A percentile compares a stretch with the other conserved stretches of the same genome.
These are phyloP conservation scores for Camelina laxa DNA, from an alignment of 345 rosid species.

Conservation along the genomic window DNA sequence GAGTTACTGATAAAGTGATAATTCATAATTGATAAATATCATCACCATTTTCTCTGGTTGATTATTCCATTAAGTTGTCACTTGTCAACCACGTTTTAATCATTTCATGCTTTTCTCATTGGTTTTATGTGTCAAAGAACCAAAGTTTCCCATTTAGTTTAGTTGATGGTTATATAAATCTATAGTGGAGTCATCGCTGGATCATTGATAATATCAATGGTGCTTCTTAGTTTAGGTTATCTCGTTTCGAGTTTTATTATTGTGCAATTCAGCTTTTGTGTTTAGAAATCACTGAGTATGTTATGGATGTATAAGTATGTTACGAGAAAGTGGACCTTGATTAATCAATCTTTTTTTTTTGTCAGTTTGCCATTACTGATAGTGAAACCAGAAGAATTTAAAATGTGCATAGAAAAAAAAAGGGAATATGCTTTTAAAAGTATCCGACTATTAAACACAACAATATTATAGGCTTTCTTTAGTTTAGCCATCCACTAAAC, in stretches of 20 bases:
- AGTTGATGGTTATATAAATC: neutral
- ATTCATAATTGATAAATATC: neutral
- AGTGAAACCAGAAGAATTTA: neutral
- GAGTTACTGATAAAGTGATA: neutral
- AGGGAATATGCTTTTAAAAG: slow-evolving; percentile 34
- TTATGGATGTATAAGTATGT: neutral
- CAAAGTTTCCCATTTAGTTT: neutral
- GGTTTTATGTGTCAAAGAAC: neutral
- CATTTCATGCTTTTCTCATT: slow-evolving; percentile 14
- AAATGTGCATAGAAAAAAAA: slow-evolving; percentile 22
- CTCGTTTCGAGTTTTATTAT: neutral
- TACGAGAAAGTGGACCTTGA: slow-evolving; percentile 2
- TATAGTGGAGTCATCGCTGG: slow-evolving; percentile 35
- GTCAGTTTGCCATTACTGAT: slow-evolving; percentile 14
- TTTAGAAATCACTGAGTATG: neutral
- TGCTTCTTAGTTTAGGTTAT: slow-evolving; percentile 2
- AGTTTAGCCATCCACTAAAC: slow-evolving; percentile 13
- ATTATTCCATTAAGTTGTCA: neutral
- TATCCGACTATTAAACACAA: slow-evolving; percentile 14
- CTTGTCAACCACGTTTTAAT: slow-evolving; percentile 33
- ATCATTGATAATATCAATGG: slow-evolving; percentile 18
- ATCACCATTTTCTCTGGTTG: neutral
- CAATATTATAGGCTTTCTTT: slow-evolving; percentile 13
- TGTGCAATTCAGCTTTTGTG: neutral
- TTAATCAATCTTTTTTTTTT: slow-evolving; percentile 8